Evolutionary conservation across 495 filamentous ascomycete species (phyloP).

Genomic region (Jackrogersella minutella): DNA sequence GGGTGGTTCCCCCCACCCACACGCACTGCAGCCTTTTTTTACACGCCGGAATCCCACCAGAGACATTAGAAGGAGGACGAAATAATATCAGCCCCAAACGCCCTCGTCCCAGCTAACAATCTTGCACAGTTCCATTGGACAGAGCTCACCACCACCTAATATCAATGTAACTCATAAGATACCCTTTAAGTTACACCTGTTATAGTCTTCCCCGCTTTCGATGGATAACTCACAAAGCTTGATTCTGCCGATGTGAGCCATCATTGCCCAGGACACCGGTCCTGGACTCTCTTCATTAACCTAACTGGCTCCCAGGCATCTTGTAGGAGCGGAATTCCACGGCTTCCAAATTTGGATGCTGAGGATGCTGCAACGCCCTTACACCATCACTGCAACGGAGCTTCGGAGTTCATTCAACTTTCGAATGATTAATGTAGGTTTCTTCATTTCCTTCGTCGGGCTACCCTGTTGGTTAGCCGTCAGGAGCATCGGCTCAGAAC

Average conservation of each 20-base stretch:
- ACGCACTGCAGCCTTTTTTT: slow-evolving; percentile 25
- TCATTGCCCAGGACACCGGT: slow-evolving; percentile 32
- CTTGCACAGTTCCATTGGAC: slow-evolving; percentile 27
- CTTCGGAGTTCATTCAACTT: slow-evolving; percentile 25
- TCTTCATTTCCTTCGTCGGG: slow-evolving; percentile 6
- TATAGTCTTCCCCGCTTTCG: slow-evolving; percentile 35
- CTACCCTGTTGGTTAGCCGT: slow-evolving; percentile 24
- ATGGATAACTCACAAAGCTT: slow-evolving; percentile 38
- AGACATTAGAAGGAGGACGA: slow-evolving; percentile 4
- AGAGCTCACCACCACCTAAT: slow-evolving; percentile 20
- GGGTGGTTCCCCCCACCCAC: slow-evolving; percentile 27
- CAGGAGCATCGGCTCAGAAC: slow-evolving; percentile 17
- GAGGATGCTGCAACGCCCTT: slow-evolving; percentile 14
- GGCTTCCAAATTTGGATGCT: slow-evolving; percentile 19
- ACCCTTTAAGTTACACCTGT: slow-evolving; percentile 39
- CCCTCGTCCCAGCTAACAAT: slow-evolving; percentile 33
- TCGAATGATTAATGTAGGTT: slow-evolving; percentile 27
- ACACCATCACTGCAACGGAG: slow-evolving; percentile 19
- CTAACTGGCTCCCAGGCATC: slow-evolving; percentile 2
- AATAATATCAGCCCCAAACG: slow-evolving; percentile 35
- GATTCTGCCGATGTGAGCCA: slow-evolving; percentile 40
- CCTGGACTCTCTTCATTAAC: slow-evolving; percentile 16
- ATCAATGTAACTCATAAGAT: slow-evolving; percentile 32
- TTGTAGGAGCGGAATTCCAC: slow-evolving; percentile 28
- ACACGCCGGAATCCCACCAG: slow-evolving; percentile 16